phyloP scores from a whole-genome alignment of 2,329 filamentous ascomycete genomes.

The Penicillium sp. region DNA sequence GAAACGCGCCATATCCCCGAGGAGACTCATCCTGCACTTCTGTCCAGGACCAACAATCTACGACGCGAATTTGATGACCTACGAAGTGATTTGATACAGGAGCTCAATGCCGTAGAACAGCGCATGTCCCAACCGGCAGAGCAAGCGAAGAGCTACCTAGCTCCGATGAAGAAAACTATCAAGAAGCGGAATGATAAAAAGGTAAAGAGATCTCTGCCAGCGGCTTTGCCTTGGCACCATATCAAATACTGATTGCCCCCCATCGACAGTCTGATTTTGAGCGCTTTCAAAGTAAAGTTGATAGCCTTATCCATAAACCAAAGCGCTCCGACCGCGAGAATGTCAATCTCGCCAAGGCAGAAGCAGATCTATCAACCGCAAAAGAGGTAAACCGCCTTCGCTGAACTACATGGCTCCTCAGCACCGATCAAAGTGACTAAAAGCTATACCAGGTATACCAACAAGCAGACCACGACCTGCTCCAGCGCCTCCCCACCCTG shows the following conservation, averaged over 20 bases:
- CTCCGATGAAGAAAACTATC: conserved; percentile 76
- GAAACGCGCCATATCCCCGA: conserved; percentile 57
- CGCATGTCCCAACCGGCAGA: conserved; percentile 70
- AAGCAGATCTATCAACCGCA: conserved; percentile 67
- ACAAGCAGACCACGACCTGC: conserved; percentile 72
- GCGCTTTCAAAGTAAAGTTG: conserved; percentile 70
- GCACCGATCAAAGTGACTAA: background rate
- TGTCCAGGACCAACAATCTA: conserved; percentile 67
- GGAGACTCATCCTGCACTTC: conserved; percentile 63
- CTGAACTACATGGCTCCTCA: background rate
- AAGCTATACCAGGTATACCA: conserved; percentile 63
- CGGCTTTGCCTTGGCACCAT: background rate
- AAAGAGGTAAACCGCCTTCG: conserved; percentile 56
- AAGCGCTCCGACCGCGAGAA: conserved; percentile 74
- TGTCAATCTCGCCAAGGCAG: conserved; percentile 67
- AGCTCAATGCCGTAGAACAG: conserved; percentile 69
- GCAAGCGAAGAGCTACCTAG: conserved; percentile 68
- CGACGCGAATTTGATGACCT: conserved; percentile 70
- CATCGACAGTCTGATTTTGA: conserved; percentile 70
- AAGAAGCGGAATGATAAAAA: conserved; percentile 84
- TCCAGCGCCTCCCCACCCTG: conserved; percentile 69
- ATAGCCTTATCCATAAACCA: conserved; percentile 69
- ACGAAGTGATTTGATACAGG: conserved; percentile 69
- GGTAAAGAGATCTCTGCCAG: conserved; percentile 35
- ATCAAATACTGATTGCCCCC: background rate